A percentile compares a stretch with the other conserved stretches of the same genome.
Conservation (phyloP, 345 rosid species). For the Aquilaria malaccensis region DNA sequence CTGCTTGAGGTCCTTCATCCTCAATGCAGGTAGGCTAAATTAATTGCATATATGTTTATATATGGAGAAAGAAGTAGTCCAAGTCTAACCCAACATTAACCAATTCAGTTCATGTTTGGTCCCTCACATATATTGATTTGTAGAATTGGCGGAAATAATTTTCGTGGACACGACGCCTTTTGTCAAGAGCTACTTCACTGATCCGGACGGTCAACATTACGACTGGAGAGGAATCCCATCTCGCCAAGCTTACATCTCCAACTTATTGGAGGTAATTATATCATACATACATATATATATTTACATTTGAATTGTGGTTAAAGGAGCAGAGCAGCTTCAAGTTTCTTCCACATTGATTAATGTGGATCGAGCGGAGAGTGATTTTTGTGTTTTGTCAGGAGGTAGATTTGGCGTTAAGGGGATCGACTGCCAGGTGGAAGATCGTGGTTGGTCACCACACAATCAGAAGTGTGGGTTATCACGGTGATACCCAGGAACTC, state of each 20-base stretch:
- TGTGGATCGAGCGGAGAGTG: neutral
- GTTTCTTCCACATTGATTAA: neutral
- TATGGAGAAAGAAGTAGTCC: no score
- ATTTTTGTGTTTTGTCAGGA: constrained; percentile 22
- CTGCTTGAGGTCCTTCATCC: constrained; percentile 37
- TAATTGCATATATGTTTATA: neutral
- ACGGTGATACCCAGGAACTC: constrained; percentile 55
- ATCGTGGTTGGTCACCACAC: constrained; percentile 61
- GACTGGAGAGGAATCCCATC: constrained; percentile 45
- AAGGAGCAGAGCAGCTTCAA: neutral
- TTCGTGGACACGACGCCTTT: constrained; percentile 59
- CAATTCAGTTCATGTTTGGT: no score
- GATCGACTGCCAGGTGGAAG: constrained; percentile 51
- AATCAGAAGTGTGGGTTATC: constrained; percentile 48
- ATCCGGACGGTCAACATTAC: constrained; percentile 30
- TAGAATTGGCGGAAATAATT: constrained; percentile 46
- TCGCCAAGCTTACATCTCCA: constrained; percentile 24
- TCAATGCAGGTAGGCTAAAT: constrained; percentile 20
- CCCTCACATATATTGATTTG: neutral
- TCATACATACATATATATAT: no score
- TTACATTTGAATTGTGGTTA: no score
- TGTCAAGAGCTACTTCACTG: constrained; percentile 35
- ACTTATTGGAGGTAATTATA: constrained; percentile 30
- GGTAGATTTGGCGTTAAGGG: constrained; percentile 30
- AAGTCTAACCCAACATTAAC: no score